Evolutionary conservation across 768 basidiomycete species (phyloP), one percentile per base, ranked within the genome.

Genomic region (Gloeophyllum trabeum): DNA sequence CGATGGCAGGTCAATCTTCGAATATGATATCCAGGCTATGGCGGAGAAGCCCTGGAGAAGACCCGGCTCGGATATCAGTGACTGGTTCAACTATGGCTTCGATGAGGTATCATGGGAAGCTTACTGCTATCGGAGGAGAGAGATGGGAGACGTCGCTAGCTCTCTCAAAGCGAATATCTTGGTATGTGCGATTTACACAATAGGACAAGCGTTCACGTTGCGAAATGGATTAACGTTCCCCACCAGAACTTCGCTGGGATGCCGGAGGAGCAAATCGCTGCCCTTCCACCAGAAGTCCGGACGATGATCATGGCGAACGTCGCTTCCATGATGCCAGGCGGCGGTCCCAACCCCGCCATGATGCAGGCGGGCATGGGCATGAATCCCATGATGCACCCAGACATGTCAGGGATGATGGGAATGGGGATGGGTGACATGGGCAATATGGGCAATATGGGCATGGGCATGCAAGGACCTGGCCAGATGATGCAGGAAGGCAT

Each of bases 41-140:
- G 62, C 71, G 6, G 85, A 89, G 47, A 94, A 94, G 54, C 81
- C 81, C 3, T 99, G 96, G 96, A 68, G 96, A 47, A 64, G 80
- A 45, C 85, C 92, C 5, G 96, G 96, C 24, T 81, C 87, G 3
- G 91, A 96, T 65, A 70, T 96, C 46, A 84, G 86, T 50, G 93
- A 97, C 64, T 99, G 92, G 85, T 99, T 99, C 64, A 98, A 99
- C 61, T 98, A 96, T 51, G 96, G 96, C 0, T 98, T 98, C 54
- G 96, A 99, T 60, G 96, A 99, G 62, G 73, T 88, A 13, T 86
- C 85, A 24, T 99, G 92, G 91, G 87, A 90, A 55, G 81, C 81
- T 32, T 99, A 94, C 54, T 87, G 82, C 51, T 83, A 86, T 59
- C 74, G 88, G 51, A 70, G 90, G 51, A 71, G 85, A 32, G 85